Evolutionary conservation across 225 moss, liverwort and hornwort species (phyloP), one percentile per base, ranked within the genome.

Genomic region (Bryum argenteum): DNA sequence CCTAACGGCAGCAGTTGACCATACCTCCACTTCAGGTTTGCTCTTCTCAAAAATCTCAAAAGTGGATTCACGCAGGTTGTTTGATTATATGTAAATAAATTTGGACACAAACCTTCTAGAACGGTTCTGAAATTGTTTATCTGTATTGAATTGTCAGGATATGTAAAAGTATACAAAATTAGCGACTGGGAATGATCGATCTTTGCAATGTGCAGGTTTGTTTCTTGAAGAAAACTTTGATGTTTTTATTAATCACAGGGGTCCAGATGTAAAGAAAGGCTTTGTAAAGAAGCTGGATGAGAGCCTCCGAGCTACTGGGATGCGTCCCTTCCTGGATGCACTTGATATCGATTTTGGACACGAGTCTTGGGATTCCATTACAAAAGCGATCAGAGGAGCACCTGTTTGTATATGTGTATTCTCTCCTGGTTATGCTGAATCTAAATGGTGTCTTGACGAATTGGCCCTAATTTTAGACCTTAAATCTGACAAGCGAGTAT

Each of bases 1-100:
- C n/a, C 53, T 4, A 67, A 53, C 14, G 8, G 5, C 10, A 20
- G 4, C 38, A 8, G 11, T 9, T 33, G 37, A 37, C 8, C 8
- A 66, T 52, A 37, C 66, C 51, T 66, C 51, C 12, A 66, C 51
- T 51, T 66, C 66, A 53, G 53, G 38, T 53, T 38, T 61, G 61
- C 41, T 19, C 39, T 40, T 41, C 61, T 20, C 19, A 61, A 19
- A 61, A 40, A 61, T n/a, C n/a, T n/a, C n/a, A n/a, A n/a, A n/a
- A n/a, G 61, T 6, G 19, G 7, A 20, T 20, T 61, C 15, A 2
- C 10, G 14, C 12, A 45, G 11, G 2, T 61, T 11, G 20, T 40
- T 54, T 22, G 22, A 22, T 54, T 22, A 54, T 54, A 54, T 54
- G 20, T 54, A 54, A 53, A 54, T 20, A 54, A 54, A 19, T 54